Evolutionary conservation across 1,284 basidiomycete genomes (phyloP), one percentile per base, ranked within the genome.

Genomic region (Cutaneotrichosporon sp.): DNA sequence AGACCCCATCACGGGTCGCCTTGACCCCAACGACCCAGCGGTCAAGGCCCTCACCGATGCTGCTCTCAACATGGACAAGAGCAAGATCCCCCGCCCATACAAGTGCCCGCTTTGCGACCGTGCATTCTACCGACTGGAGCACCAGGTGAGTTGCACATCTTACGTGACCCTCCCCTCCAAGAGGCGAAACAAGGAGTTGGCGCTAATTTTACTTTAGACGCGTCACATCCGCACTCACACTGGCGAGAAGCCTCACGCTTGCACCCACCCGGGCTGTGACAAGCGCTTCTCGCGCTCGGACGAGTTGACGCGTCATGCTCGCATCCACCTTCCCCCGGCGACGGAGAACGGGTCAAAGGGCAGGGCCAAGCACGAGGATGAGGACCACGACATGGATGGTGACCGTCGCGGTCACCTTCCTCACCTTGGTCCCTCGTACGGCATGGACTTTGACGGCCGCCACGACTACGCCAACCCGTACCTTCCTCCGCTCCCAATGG

Each of bases 211-310:
- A 29, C 14, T 20, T 55, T 79, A 98, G 90, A 99, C 95, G 22
- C 89, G 95, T 61, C 95, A 99, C 77, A 95, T 98, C 60, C 90
- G 95, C 61, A 99, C 95, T 0, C 95, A 99, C 79, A 99, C 95
- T 0, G 95, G 95, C 70, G 95, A 98, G 80, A 97, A 97, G 75
- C 95, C 95, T 1, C 97, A 97, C 75, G 86, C 87, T 34, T 99
- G 95, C 84, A 90, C 87, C 1, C 92, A 90, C 78, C 88, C 92
- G 1, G 87, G 88, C n/a, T 99, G 95, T 84, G 95, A 97, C 80
- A 99, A 98, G 80, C 90, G 94, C 29, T 99, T 99, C 81, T 95
- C 92, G 33, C 88, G 95, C 66, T 95, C 92, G 20, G 95, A 99
- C 82, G 95, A 99, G 80, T 86, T 99, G 69, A 99, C 95, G 24